Evolutionary conservation across 2,329 filamentous ascomycete species (phyloP), one percentile per base, ranked within the genome.

Genomic region (Talaromyces amestolkiae): DNA sequence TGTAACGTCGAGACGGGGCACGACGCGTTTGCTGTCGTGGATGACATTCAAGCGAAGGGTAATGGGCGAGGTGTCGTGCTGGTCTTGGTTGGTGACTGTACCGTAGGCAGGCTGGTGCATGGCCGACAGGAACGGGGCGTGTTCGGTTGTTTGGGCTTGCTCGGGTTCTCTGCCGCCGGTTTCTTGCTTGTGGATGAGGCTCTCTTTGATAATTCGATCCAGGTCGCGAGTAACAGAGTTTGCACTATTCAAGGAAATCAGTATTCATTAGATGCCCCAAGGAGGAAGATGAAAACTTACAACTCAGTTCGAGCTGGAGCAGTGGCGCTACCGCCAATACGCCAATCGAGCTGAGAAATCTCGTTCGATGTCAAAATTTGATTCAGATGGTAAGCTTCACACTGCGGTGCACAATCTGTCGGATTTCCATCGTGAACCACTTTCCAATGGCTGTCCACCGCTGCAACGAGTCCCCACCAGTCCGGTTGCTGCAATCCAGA

Each of bases 381-480:
- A 61, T 74, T 68, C 37, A 80, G 61, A 31, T 78, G 76, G 11
- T 68, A 66, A 54, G 77, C 70, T 65, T 79, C 76, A 63, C 78
- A 80, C 8, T 43, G 24, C 2, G 68, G 19, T 8, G 68, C 60
- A 66, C 78, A 80, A 0, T 75, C 66, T 39, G 69, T 74, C 1
- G 64, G 67, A 41, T 73, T 68, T 7, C 77, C 78, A 47, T 75
- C 67, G 67, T 80, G 78, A n/a, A 76, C 43, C 37, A 79, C 69
- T 24, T 79, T 75, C 59, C 78, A 80, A 69, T 80, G 78, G 61
- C 76, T 78, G 67, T 80, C 78, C n/a, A 80, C 72, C 13, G 78
- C 78, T 31, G 78, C 78, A n/a, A 80, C 77, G 6, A 80, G 58
- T 1, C 78, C 78, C 45, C 77, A 76, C 77, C 78, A 80, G 60